phyloP scores from a whole-genome alignment of 106 monocot species.

The Acanthochlamys bracteata region DNA sequence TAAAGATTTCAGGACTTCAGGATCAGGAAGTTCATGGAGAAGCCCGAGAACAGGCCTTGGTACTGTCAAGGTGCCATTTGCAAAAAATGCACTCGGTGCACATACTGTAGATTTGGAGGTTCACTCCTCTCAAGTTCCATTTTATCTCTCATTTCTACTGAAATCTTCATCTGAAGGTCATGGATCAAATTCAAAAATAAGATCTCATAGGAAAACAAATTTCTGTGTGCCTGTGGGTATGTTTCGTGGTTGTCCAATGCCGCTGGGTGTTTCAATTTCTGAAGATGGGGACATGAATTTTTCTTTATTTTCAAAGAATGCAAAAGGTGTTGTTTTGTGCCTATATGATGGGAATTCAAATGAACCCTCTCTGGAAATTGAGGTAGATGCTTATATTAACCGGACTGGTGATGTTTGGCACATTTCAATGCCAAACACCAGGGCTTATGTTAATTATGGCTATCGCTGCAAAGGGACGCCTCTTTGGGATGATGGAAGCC shows the following conservation, averaged over 20 bases:
- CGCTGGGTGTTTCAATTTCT: slow-evolving; percentile 52
- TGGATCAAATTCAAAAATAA: slow-evolving; percentile 23
- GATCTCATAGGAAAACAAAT: slow-evolving; percentile 49
- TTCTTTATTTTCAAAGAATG: slow-evolving; percentile 64
- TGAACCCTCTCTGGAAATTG: slow-evolving; percentile 54
- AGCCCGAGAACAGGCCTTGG: neutral
- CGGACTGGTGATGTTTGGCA: slow-evolving; percentile 81
- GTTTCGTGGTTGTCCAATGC: slow-evolving; percentile 44
- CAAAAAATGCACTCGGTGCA: slow-evolving; percentile 11
- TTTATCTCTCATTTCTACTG: slow-evolving; percentile 59
- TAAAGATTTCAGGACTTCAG: slow-evolving; percentile 7
- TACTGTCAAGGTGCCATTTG: slow-evolving; percentile 23
- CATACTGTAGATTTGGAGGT: slow-evolving; percentile 35
- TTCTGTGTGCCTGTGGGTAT: slow-evolving; percentile 77
- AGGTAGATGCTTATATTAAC: slow-evolving; percentile 73
- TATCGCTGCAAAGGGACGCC: slow-evolving; percentile 50
- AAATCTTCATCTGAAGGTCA: slow-evolving; percentile 11
- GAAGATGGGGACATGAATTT: slow-evolving; percentile 57
- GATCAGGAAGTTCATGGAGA: neutral
- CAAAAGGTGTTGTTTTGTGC: slow-evolving; percentile 62
- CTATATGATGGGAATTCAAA: slow-evolving; percentile 29
- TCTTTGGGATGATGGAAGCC: slow-evolving; percentile 25
- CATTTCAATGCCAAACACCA: slow-evolving; percentile 29
- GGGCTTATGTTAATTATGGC: slow-evolving; percentile 46
- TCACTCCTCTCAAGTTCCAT: slow-evolving; percentile 32